phyloP scores from a whole-genome alignment of 108 stramenopile species.

The Nitzschia palea region DNA sequence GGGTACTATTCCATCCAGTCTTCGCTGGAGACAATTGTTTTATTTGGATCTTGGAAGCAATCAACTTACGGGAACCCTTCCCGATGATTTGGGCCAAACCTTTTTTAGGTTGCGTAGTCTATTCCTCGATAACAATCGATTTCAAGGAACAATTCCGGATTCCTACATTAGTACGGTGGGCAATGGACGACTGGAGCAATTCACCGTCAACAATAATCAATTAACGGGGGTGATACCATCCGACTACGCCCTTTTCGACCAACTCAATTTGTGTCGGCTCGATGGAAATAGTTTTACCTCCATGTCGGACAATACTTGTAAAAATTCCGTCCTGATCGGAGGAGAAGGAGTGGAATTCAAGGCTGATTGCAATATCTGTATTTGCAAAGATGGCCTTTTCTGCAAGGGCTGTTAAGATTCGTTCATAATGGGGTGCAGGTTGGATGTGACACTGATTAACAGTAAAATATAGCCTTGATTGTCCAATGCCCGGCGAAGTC shows the following conservation, averaged over 20 bases:
- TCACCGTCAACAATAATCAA: constrained; percentile 40
- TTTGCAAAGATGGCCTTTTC: constrained; percentile 11
- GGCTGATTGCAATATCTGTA: constrained; percentile 49
- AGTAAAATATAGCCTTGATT: too few relatives aligned
- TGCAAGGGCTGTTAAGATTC: neutral
- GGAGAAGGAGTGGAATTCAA: constrained; percentile 45
- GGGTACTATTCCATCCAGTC: constrained; percentile 33
- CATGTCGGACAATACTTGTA: constrained; percentile 24
- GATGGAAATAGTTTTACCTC: constrained; percentile 37
- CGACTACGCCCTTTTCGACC: constrained; percentile 12
- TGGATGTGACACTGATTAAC: too few relatives aligned
- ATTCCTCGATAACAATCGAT: constrained; percentile 48
- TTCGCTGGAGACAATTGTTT: constrained; percentile 26
- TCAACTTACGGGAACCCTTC: constrained; percentile 42
- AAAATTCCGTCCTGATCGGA: constrained; percentile 12
- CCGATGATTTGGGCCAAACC: constrained; percentile 25
- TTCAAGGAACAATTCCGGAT: constrained; percentile 38
- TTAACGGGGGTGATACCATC: constrained; percentile 39
- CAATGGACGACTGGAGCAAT: constrained; percentile 37
- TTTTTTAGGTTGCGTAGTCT: constrained; percentile 34
- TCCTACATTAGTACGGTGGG: constrained; percentile 39
- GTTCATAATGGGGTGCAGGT: too few relatives aligned
- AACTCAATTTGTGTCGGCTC: constrained; percentile 22
- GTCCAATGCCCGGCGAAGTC: neutral
- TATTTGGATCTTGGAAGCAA: constrained; percentile 49